Evolutionary conservation across 768 basidiomycete genomes (phyloP).

Genomic region (Rhodotorula sphaerocarpa): DNA sequence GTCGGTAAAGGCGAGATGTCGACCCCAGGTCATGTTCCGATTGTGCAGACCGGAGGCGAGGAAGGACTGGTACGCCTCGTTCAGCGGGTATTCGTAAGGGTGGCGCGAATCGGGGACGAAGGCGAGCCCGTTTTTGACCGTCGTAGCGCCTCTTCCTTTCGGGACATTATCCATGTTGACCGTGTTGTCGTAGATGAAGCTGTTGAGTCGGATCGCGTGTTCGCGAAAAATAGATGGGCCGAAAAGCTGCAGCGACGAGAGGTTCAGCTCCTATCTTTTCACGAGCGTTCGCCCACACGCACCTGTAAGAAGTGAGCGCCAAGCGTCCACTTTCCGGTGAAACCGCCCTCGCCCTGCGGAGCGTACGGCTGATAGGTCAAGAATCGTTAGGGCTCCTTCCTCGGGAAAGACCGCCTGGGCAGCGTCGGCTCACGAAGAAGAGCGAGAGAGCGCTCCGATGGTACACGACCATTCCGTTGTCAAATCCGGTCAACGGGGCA

Average conservation of each 20-base stretch:
- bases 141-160: neutral
- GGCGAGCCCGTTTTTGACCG: neutral
- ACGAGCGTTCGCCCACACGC: neutral
- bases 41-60: neutral
- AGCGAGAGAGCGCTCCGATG: neutral
- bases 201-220: slow-evolving; percentile 1
- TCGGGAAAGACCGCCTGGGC: neutral
- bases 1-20: neutral
- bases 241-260: neutral
- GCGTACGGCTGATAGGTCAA: neutral
- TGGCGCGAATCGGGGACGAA: neutral
- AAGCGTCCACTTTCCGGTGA: neutral
- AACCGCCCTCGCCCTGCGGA: neutral
- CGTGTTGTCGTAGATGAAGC: neutral
- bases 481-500: neutral
- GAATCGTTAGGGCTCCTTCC: neutral
- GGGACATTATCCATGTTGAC: slow-evolving; percentile 7
- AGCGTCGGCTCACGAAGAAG: neutral
- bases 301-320: neutral
- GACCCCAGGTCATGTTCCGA: neutral
- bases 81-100: slow-evolving; percentile 4
- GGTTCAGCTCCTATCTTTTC: neutral
- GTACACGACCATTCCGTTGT: neutral
- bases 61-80: slow-evolving; percentile 4
- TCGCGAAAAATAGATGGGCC: slow-evolving; percentile 1